Evolutionary conservation across 129 eudicot species (phyloP).

Genomic region (Scalesia atractyloides): DNA sequence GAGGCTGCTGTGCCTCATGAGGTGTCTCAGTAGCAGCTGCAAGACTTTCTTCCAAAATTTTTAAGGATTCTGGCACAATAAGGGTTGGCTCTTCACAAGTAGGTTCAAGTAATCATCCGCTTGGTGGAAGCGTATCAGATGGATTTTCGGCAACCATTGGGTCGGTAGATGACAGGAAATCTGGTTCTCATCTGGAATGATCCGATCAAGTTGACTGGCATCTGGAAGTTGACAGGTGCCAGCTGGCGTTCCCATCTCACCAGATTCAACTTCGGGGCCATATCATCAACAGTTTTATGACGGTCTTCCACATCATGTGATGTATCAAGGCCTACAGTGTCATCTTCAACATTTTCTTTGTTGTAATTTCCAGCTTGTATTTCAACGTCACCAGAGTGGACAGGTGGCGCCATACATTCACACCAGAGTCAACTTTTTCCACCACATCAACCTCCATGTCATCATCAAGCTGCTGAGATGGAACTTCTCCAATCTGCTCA

Average conservation of each 20-base stretch:
- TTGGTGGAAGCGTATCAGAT: too few relatives aligned
- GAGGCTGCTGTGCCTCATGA: constrained; percentile 13
- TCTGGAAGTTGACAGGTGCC: not conserved
- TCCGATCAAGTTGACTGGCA: not conserved
- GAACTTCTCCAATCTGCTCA: constrained; percentile 16
- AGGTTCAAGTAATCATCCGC: too few relatives aligned
- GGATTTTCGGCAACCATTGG: constrained; percentile 2
- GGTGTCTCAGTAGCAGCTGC: constrained; percentile 3
- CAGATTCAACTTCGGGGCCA: constrained; percentile 1
- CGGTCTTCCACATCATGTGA: constrained; percentile 19
- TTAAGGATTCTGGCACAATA: constrained; percentile 1
- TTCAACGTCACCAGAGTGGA: constrained; percentile 2
- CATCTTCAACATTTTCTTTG: constrained; percentile 21
- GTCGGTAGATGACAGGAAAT: not conserved
- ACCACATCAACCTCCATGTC: constrained; percentile 24
- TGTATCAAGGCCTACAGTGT: constrained; percentile 11
- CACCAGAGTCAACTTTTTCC: constrained; percentile 12
- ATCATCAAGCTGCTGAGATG: constrained; percentile 29
- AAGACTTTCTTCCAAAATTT: constrained; percentile 3
- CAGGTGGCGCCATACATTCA: not conserved
- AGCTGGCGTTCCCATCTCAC: constrained; percentile 9
- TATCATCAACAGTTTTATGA: not conserved
- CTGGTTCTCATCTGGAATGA: constrained; percentile 22
- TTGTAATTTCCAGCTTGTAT: constrained; percentile 16
- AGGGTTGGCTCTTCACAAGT: too few relatives aligned